Conservation (phyloP, 164 flowering plant species). For the Akebia trifoliata region DNA sequence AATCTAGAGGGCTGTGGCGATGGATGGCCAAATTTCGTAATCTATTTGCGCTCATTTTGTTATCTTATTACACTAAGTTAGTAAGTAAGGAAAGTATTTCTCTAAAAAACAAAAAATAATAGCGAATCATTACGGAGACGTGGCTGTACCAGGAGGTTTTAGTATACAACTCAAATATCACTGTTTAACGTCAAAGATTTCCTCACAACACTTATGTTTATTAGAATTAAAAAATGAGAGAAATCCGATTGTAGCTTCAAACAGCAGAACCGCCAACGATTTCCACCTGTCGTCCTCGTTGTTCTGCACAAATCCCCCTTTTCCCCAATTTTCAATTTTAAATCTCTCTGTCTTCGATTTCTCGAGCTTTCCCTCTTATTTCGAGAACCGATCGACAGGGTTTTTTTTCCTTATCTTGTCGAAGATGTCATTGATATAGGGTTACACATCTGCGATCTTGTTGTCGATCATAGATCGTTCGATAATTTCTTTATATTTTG, state of each 20-base stretch:
- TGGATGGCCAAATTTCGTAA: too few relatives aligned
- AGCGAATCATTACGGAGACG: too few relatives aligned
- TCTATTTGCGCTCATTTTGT: too few relatives aligned
- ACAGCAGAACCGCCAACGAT: conserved; percentile 18
- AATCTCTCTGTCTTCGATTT: not conserved
- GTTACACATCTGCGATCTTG: not conserved
- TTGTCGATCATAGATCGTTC: not conserved
- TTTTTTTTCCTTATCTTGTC: not conserved
- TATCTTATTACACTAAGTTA: too few relatives aligned
- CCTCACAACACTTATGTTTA: not conserved
- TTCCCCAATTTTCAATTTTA: not conserved
- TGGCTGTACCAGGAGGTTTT: too few relatives aligned
- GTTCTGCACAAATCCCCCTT: conserved; percentile 5
- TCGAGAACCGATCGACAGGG: not conserved
- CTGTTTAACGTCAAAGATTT: too few relatives aligned
- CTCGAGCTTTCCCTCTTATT: not conserved
- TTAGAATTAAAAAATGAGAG: not conserved
- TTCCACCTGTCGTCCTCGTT: conserved; percentile 17
- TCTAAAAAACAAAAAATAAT: too few relatives aligned
- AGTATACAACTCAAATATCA: too few relatives aligned
- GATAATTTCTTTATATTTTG: not conserved
- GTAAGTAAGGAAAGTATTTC: too few relatives aligned
- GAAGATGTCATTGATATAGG: not conserved
- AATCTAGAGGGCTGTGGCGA: too few relatives aligned
- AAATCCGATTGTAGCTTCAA: not conserved